Base-by-base conservation (phyloP, 2,329 filamentous ascomycete species). In the Colletotrichum theobromicola region DNA sequence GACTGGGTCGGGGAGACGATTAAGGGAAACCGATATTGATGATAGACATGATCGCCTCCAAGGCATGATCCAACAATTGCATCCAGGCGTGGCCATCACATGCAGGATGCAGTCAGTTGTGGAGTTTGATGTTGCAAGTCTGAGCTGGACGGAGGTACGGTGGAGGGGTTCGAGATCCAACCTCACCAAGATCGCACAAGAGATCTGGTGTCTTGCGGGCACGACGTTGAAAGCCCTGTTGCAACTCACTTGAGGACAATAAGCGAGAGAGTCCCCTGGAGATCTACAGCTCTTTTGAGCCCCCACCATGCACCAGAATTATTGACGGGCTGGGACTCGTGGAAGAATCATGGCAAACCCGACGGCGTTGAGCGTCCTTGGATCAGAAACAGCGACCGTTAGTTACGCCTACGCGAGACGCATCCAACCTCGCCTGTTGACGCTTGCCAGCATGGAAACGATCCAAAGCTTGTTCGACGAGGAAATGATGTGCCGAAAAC, bases 251-350 rank as follows among this genome's bases (percentile, higher is more conserved):
- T 50, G 32, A 46, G 34, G 37, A 42, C 42, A 30, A 37, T 37
- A 60, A 65, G 61, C 67, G 67, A 70, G 60, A 60, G 34, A 73
- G 64, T 58, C 46, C 60, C 66, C 60, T 74, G 66, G 37, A 30
- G 66, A 65, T 70, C 60, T 64, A 53, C 35, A 30, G 24, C 35
- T 53, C 46, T 65, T 57, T 30, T 60, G 67, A 60, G 21, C 66
- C 71, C 64, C 67, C 70, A 67, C 28, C 46, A 55, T 74, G 66
- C 35, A 65, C 50, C 60, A 46, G 28, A 15, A 34, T 71, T 60
- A 53, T 61, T 61, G 46, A 61, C 37, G 15, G 61, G 9, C 26
- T 55, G 37, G 58, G 67, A 60, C 50, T 53, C 13, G 34, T 13
- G n/a, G 26, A n/a, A 26, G 28, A 66, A 57, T 2, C 71, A 66